Evolutionary conservation across 805 yeast species (phyloP), one percentile per base, ranked within the genome.

Genomic region (Komagataella kurtzmanii): DNA sequence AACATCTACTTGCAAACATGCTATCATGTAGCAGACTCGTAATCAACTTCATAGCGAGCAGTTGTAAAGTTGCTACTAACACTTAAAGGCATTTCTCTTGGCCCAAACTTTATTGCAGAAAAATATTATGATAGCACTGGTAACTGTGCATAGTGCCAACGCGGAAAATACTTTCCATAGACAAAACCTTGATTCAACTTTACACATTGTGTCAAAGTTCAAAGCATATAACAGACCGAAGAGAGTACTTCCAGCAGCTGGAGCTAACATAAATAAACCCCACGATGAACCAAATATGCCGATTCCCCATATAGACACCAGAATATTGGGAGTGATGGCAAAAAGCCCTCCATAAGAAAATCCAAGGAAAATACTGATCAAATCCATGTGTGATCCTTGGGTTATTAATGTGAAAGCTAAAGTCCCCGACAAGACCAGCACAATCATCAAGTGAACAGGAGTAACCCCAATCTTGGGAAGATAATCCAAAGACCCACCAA

Each of bases 281-380:
- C 96, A 91, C 1, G 91, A 85, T 2, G 96, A 85, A 0, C 97
- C 98, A 65, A 91, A 80, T 40, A 86, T 76, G 46, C 85, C 89
- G 19, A 85, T 75, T 0, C 97, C 97, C 89, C 96, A 93, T 2
- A 86, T 79, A 3, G 83, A 72, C 1, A 95, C 83, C 14, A 89
- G 79, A 12, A 89, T 73, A 0, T 96, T 85, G 3, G 99, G 98
- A 58, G 81, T 86, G 5, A 88, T 67, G 0, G 97, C 88, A 68
- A 88, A 90, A 2, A 85, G 61, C 0, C 89, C 86, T 24, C 98
- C 98, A 59, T 89, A 88, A 5, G 79, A 70, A 23, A 78, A 61
- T 0, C 98, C 98, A 52, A 80, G 73, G 2, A 83, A 54, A 2
- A 76, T 62, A 1, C 60, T 50, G 23, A 60, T 50, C 8, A 61